Evolutionary conservation across 164 flowering plant species (phyloP), one percentile per base, ranked within the genome.

Genomic region (Cinnamomum micranthum): DNA sequence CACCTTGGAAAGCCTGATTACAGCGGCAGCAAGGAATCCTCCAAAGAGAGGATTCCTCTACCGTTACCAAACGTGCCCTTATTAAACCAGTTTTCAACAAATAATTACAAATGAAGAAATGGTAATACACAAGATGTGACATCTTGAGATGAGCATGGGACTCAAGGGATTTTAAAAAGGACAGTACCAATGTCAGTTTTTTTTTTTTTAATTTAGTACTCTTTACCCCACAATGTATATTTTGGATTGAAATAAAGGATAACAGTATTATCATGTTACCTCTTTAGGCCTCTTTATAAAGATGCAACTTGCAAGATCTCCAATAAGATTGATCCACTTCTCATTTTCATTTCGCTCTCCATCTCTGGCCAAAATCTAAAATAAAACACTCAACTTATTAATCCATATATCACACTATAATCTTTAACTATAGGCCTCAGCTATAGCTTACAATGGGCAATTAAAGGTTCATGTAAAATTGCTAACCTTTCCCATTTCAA

Each of bases 401-500:
- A 64, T 22, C 13, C 19, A 59, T n/a, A 17, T 17, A 59, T 59
- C n/a, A 59, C 3, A n/a, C 22, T 59, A 64, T 20, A 20, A 64
- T 64, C 0, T 23, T 22, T 15, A 22, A 67, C 11, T 67, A 20
- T 33, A 28, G 17, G 27, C n/a, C 20, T 31, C 20, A 7, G 11
- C 33, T 47, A 67, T 67, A 67, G 70, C 70, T 28, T 67, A 67
- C 70, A 67, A 31, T 13, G 5, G 17, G 70, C 47, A 67, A 25
- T 55, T 41, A 55, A 55, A 20, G n/a, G 6, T 55, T 55, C 60
- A 55, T 0, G 60, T 20, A 5, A 11, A 55, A 55, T 15, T 20
- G 50, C 63, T 50, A 60, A 96, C 99, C 99, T 94, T 96, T 79
- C 99, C 97, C 98, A 96, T 96, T 81, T 96, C 99, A 77, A 96